These are phyloP conservation scores for Ophiostoma novo-ulmi DNA, from an alignment of 2,329 filamentous ascomycete genomes.

Conservation along the genomic window DNA sequence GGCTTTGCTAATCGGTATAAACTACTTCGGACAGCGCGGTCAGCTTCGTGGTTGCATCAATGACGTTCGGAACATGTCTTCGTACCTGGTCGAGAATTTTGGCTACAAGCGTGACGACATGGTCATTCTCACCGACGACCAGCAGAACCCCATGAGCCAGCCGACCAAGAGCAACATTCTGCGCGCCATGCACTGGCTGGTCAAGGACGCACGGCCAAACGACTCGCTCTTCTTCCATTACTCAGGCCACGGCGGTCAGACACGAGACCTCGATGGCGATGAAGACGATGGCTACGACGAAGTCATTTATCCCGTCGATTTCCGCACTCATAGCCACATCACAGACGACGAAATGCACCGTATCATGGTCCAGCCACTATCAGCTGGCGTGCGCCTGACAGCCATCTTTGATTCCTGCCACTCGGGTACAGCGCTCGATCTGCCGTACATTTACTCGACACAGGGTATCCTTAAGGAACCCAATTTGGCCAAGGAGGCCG, in stretches of 20 bases:
- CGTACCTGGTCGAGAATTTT: slow-evolving; percentile 81
- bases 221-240: slow-evolving; percentile 98
- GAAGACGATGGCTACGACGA: slow-evolving; percentile 79
- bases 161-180: slow-evolving; percentile 94
- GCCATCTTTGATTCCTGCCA: slow-evolving; percentile 80
- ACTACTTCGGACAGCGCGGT: slow-evolving; percentile 88
- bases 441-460: slow-evolving; percentile 76
- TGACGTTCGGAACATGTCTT: slow-evolving; percentile 95
- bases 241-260: slow-evolving; percentile 81
- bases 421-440: slow-evolving; percentile 69
- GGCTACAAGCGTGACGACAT: slow-evolving; percentile 94
- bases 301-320: slow-evolving; percentile 79
- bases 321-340: slow-evolving; percentile 66
- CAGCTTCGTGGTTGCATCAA: slow-evolving; percentile 94
- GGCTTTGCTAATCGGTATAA: slow-evolving; percentile 88
- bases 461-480: slow-evolving; percentile 77
- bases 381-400: slow-evolving; percentile 76
- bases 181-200: slow-evolving; percentile 94
- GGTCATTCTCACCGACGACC: slow-evolving; percentile 93
- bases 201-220: slow-evolving; percentile 86
- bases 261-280: slow-evolving; percentile 71
- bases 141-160: slow-evolving; percentile 95
- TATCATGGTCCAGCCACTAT: slow-evolving; percentile 70
- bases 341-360: slow-evolving; percentile 74
- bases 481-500: slow-evolving; percentile 74